These are phyloP conservation scores for Aeschynomene evenia DNA, from an alignment of 306 rosid genomes.

Conservation along the genomic window DNA sequence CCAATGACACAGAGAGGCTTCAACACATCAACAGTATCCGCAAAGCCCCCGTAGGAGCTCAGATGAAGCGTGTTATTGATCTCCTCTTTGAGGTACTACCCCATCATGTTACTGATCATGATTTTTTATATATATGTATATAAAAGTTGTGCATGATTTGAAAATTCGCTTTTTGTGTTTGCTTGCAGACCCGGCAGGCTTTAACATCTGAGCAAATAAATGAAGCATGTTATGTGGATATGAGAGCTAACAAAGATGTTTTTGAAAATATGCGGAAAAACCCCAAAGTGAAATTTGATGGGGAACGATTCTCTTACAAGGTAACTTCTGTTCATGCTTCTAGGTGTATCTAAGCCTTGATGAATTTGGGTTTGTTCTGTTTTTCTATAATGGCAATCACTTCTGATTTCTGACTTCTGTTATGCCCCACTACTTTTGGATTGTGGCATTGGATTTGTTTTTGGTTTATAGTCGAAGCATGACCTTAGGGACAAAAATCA, in stretches of 20 bases:
- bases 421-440: constrained; percentile 19
- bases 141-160: too few species aligned
- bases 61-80: constrained; percentile 94
- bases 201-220: constrained; percentile 77
- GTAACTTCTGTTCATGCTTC: constrained; percentile 37
- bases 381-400: neutral
- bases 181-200: constrained; percentile 80
- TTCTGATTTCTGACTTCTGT: neutral
- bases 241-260: constrained; percentile 79
- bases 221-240: constrained; percentile 78
- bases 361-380: neutral
- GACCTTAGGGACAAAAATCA: constrained; percentile 68
- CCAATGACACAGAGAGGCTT: constrained; percentile 91
- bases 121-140: neutral
- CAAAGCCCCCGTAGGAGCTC: constrained; percentile 88
- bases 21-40: constrained; percentile 82
- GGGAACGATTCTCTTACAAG: constrained; percentile 87
- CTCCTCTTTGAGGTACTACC: constrained; percentile 67
- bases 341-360: neutral
- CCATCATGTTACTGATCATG: neutral
- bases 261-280: constrained; percentile 87
- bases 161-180: constrained; percentile 4
- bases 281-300: constrained; percentile 85
- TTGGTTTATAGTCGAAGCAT: constrained; percentile 75
- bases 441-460: constrained; percentile 37